Evolutionary conservation across 2,329 filamentous ascomycete species (phyloP).

Genomic region (Sarocladium brachiariae): DNA sequence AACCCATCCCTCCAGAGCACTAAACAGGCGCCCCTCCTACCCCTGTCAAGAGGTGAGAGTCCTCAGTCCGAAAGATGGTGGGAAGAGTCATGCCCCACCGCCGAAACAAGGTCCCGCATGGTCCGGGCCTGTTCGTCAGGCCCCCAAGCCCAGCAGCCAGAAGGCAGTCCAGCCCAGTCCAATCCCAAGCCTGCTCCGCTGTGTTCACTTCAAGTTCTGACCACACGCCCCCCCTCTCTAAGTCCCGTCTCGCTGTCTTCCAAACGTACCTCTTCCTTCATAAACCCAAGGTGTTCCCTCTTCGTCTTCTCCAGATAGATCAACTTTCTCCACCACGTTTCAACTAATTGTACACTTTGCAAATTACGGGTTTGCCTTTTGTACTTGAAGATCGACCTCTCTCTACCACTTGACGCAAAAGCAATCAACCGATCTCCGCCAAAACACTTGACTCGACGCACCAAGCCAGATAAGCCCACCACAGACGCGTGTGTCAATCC

Average conservation of each 20-base stretch:
- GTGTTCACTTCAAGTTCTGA: background rate
- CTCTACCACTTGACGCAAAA: background rate
- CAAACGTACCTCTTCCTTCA: constrained; percentile 1
- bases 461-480: background rate
- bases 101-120: constrained; percentile 9
- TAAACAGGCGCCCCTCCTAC: too few species aligned
- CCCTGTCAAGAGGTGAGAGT: too few species aligned
- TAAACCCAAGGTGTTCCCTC: constrained; percentile 4
- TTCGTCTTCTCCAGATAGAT: background rate
- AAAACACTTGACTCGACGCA: background rate
- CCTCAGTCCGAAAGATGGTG: constrained; percentile 7
- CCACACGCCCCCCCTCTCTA: background rate
- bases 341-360: too few species aligned
- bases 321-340: background rate
- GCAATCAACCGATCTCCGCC: background rate
- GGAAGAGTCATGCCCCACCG: constrained; percentile 9
- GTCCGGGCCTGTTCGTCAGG: constrained; percentile 8
- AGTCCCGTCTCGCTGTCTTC: background rate
- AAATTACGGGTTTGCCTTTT: background rate
- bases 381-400: background rate
- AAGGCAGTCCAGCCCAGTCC: background rate
- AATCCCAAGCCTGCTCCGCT: background rate
- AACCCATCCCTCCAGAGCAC: background rate
- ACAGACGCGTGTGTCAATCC: background rate
- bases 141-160: background rate